Evolutionary conservation across 371 early-diverging fungal species (phyloP).

Genomic region (Mucor saturninus): DNA sequence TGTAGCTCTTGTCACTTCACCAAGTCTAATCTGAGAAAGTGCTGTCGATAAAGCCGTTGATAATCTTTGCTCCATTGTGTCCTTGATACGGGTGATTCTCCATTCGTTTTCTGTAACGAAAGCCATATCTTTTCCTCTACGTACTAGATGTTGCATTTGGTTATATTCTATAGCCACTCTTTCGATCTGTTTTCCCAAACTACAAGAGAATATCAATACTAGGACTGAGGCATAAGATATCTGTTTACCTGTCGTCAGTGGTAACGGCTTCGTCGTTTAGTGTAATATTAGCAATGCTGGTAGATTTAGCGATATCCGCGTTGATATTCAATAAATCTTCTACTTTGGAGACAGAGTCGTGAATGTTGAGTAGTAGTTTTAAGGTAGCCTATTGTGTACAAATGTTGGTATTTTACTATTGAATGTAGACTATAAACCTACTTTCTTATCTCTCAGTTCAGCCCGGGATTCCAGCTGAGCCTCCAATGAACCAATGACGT

Average conservation of each 20-base stretch:
- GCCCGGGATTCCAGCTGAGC: conserved; percentile 66
- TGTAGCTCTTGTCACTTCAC: conserved; percentile 44
- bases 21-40: conserved; percentile 48
- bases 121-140: conserved; percentile 67
- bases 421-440: conserved; percentile 10
- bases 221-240: neutral
- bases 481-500: conserved; percentile 60
- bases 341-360: conserved; percentile 77
- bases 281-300: conserved; percentile 5
- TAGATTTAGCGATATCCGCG: conserved; percentile 32
- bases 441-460: conserved; percentile 74
- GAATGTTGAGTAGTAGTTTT: conserved; percentile 72
- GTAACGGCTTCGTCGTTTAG: conserved; percentile 14
- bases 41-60: conserved; percentile 54
- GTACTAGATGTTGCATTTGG: conserved; percentile 80
- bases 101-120: conserved; percentile 79
- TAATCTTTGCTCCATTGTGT: conserved; percentile 64
- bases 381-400: conserved; percentile 49
- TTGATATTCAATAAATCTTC: conserved; percentile 73
- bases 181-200: conserved; percentile 71
- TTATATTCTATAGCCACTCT: conserved; percentile 89
- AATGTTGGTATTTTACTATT: no score
- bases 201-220: neutral
- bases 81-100: conserved; percentile 79
- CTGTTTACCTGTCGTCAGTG: conserved; percentile 27